These are phyloP conservation scores for Pichia sp. DNA, from an alignment of 1,139 yeast species.

Conservation along the genomic window DNA sequence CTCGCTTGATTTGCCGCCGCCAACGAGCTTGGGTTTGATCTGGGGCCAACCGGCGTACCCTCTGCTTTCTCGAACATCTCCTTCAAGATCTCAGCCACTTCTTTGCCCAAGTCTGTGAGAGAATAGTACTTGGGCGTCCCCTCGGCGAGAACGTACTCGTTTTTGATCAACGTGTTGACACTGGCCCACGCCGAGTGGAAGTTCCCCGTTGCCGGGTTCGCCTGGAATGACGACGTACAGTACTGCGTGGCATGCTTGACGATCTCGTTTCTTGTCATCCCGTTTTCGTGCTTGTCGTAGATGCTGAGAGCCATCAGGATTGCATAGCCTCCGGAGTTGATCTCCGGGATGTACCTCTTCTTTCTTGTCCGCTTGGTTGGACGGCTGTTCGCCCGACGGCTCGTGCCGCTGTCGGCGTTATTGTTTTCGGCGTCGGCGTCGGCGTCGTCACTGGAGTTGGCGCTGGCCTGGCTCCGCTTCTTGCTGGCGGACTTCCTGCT, in stretches of 20 bases:
- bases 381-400: slow-evolving; percentile 2
- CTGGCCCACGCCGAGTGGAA: slow-evolving; percentile 80
- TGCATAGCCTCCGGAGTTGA: slow-evolving; percentile 84
- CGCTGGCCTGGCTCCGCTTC: neutral
- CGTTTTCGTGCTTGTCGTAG: slow-evolving; percentile 45
- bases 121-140: slow-evolving; percentile 62
- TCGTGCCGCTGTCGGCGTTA: neutral
- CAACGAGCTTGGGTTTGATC: neutral
- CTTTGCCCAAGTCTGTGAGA: slow-evolving; percentile 70
- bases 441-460: neutral
- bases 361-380: slow-evolving; percentile 28
- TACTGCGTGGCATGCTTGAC: slow-evolving; percentile 52
- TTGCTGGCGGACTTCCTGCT: neutral
- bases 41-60: neutral
- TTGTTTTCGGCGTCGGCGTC: neutral
- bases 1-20: neutral
- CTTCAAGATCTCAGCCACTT: slow-evolving; percentile 56
- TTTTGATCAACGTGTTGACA: slow-evolving; percentile 56
- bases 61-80: slow-evolving; percentile 29
- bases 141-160: slow-evolving; percentile 53
- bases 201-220: slow-evolving; percentile 58
- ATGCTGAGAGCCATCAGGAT: slow-evolving; percentile 62
- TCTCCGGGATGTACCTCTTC: slow-evolving; percentile 64
- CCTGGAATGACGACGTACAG: slow-evolving; percentile 61
- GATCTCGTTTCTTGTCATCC: slow-evolving; percentile 61